Conservation (phyloP, 805 yeast species). For the Starmera dryadoides region DNA sequence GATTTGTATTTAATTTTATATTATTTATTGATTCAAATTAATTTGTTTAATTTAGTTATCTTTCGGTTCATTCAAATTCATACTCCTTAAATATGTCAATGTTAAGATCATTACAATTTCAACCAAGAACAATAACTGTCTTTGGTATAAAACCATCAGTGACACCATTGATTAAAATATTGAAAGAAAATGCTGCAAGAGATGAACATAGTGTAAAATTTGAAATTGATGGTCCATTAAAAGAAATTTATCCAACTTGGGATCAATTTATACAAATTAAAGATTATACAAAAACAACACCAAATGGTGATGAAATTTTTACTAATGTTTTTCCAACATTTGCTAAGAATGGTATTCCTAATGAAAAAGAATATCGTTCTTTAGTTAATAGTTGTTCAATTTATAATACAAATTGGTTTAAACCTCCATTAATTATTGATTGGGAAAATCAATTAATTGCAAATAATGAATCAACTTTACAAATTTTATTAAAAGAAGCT, state of each 20-base stretch:
- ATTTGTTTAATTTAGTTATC: too few species aligned
- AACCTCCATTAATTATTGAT: constrained; percentile 49
- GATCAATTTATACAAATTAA: constrained; percentile 18
- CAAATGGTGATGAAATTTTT: constrained; percentile 8
- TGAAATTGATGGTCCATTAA: constrained; percentile 5
- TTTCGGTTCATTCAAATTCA: too few species aligned
- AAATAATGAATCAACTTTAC: constrained; percentile 35
- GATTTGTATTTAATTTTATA: too few species aligned
- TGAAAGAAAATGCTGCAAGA: not conserved
- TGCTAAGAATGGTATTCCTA: constrained; percentile 5
- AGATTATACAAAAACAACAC: constrained; percentile 6
- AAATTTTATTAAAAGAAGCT: constrained; percentile 5
- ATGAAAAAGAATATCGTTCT: not conserved
- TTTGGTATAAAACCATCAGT: not conserved
- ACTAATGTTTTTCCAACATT: constrained; percentile 15
- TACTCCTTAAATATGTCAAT: too few species aligned
- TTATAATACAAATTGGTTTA: constrained; percentile 20
- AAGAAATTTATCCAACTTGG: constrained; percentile 13
- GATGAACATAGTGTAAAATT: not conserved
- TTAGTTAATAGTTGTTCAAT: not conserved
- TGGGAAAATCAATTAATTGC: constrained; percentile 56
- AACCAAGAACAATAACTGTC: not conserved
- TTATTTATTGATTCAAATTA: too few species aligned
- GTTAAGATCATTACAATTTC: not conserved
- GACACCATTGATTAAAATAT: not conserved